Base-by-base conservation (phyloP, 2,329 filamentous ascomycete species). In the Scytalidium lignicola region DNA sequence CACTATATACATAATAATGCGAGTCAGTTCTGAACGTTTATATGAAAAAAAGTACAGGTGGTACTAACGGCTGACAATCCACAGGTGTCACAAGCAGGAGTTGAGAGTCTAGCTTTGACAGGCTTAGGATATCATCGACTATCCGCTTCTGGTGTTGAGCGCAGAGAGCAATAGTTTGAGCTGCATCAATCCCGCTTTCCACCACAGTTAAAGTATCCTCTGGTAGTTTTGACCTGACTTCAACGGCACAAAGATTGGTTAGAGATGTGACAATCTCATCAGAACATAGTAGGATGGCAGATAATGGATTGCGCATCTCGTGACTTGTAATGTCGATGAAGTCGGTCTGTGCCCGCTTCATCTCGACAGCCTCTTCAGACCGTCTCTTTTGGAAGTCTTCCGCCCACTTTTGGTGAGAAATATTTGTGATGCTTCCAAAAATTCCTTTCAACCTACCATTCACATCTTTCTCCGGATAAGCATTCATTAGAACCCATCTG, bases 371-470 rank as follows among this genome's bases (percentile, higher is more conserved):
- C 63, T 93, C 88, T 60, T 91, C 81, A 60, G 88, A 85, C 50
- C 88, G 82, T 41, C 83, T 78, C 58, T 80, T 88, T 65, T 95
- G 88, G 28, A 90, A 82, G 43, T 85, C 83, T 65, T 95, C 89
- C 1, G 89, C 88, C 74, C 85, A 85, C 65, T 95, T 95, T 63
- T 93, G 88, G 47, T 86, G 80, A 17, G 86, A 90, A 55, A 95
- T 95, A 61, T 95, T 88, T 0, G 88, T 92, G 46, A 95, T 85
- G 61, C 83, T 87, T 46, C 86, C 87, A 58, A 91, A 90, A 2
- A 90, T 84, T 53, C 83, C 82, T 68, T 88, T 88, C 46, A 90
- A 74, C 22, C 72, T 70, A 3, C 85, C 86, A 22, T 79, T 70
- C 1, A 73, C 69, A 52, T 85, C 76, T 59, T 79, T 85, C 58